Evolutionary conservation across 2,329 filamentous ascomycete genomes (phyloP).

Genomic region (Exophiala sp.): DNA sequence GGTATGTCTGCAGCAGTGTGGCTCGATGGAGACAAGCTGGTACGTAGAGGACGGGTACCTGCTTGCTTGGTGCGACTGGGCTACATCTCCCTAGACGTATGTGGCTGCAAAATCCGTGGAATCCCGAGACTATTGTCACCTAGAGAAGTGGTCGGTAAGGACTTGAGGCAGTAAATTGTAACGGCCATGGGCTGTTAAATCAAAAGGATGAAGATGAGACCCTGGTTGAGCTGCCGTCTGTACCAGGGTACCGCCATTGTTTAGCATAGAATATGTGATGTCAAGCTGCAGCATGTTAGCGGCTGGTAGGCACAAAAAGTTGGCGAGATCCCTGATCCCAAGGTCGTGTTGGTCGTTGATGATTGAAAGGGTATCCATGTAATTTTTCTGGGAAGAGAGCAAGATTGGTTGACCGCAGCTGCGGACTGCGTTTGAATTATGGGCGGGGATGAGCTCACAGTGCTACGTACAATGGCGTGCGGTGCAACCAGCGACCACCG

Average conservation of each 20-base stretch:
- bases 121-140: not conserved
- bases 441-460: not conserved
- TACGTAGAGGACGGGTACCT: not conserved
- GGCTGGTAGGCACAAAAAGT: constrained; percentile 6
- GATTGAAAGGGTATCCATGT: no score
- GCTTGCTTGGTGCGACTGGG: not conserved
- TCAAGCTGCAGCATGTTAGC: constrained; percentile 2
- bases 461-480: not conserved
- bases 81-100: not conserved
- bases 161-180: no score
- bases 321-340: constrained; percentile 12
- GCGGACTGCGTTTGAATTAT: not conserved
- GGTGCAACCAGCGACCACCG: not conserved
- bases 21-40: not conserved
- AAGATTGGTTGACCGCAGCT: not conserved
- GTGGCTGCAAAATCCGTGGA: not conserved
- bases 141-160: not conserved
- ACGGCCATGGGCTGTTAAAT: no score
- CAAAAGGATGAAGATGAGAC: not conserved
- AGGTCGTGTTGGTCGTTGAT: no score
- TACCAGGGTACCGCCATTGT: no score
- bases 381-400: no score
- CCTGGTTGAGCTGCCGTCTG: not conserved
- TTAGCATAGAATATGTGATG: no score
- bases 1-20: no score